These are phyloP conservation scores for Lactarius akahatsu DNA, from an alignment of 768 basidiomycete genomes.

Conservation along the genomic window DNA sequence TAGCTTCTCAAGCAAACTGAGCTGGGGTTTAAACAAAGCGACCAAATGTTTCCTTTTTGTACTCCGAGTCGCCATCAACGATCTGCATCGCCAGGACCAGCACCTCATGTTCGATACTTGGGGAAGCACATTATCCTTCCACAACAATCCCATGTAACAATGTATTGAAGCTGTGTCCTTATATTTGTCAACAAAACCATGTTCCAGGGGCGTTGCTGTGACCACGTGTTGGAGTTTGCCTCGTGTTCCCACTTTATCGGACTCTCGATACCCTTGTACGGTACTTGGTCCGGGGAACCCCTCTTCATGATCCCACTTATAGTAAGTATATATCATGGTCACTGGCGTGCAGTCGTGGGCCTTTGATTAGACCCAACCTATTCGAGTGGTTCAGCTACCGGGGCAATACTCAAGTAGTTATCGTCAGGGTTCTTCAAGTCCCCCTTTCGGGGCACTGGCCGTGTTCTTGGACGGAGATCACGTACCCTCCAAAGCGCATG, in stretches of 20 bases:
- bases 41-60: neutral
- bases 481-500: neutral
- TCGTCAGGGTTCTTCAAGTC: neutral
- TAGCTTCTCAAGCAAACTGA: neutral
- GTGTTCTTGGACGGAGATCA: no score
- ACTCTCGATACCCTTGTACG: rapidly evolving
- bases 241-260: neutral
- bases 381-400: neutral
- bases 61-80: neutral
- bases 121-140: no score
- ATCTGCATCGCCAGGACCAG: no score
- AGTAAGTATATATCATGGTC: neutral
- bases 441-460: no score
- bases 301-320: neutral
- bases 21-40: neutral
- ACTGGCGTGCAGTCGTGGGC: no score
- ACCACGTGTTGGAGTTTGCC: neutral
- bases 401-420: neutral
- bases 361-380: neutral
- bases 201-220: neutral
- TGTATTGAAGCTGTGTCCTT: neutral
- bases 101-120: no score
- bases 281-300: neutral
- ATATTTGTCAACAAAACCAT: neutral
- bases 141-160: no score